Conservation (phyloP, 2,329 filamentous ascomycete species). For the Penicillium occitanis region DNA sequence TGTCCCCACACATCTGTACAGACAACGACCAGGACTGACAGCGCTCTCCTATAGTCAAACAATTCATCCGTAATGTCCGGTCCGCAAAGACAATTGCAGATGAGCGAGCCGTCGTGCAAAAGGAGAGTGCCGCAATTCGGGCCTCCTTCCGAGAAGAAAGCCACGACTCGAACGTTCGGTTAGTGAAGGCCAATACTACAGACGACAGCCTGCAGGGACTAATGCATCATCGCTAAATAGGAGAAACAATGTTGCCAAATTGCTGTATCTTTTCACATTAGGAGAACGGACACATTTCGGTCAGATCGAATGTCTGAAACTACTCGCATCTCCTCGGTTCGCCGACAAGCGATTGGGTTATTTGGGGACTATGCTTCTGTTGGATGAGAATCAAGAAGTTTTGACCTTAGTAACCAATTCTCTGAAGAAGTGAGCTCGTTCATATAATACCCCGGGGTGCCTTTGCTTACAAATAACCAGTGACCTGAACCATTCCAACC, state of each 20-base stretch:
- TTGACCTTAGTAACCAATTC: constrained; percentile 97
- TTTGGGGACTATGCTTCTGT: constrained; percentile 87
- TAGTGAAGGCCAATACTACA: constrained; percentile 35
- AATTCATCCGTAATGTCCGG: constrained; percentile 99
- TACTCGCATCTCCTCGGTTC: constrained; percentile 93
- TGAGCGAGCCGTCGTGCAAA: constrained; percentile 96
- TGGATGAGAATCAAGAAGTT: constrained; percentile 99
- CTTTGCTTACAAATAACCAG: constrained; percentile 54
- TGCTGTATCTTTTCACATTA: constrained; percentile 95
- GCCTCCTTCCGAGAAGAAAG: constrained; percentile 98
- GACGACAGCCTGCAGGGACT: constrained; percentile 20
- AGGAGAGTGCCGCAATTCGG: constrained; percentile 96
- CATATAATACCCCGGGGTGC: background rate
- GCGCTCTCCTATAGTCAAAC: constrained; percentile 69
- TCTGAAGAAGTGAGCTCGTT: constrained; percentile 76
- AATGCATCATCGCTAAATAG: constrained; percentile 49
- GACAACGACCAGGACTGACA: constrained; percentile 20
- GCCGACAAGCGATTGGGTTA: constrained; percentile 97
- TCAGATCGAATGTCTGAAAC: constrained; percentile 98
- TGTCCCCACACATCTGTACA: constrained; percentile 23
- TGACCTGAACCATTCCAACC: constrained; percentile 94
- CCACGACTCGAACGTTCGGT: constrained; percentile 87
- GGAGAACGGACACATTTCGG: constrained; percentile 98
- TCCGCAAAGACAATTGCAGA: constrained; percentile 98
- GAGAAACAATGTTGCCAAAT: constrained; percentile 97